Base-by-base conservation (phyloP, 768 basidiomycete species). In the Collybia mongolica region DNA sequence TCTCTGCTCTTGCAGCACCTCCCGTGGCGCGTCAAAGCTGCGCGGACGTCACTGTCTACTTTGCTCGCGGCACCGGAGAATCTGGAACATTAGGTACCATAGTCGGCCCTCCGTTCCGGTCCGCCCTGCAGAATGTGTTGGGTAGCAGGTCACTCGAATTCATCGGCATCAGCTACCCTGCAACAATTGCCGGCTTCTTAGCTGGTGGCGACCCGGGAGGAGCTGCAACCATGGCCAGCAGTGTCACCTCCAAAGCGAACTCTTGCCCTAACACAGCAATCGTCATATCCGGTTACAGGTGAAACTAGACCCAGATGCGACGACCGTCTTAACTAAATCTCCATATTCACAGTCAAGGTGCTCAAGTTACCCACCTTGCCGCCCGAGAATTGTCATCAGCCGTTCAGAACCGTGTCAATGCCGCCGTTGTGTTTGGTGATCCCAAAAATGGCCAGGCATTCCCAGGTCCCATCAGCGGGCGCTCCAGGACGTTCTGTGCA, bases 21-120 rank as follows among this genome's bases (percentile, higher is more conserved):
- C 5, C 53, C 2, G 53, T 52, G 6, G 51, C 50, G 14, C 61
- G 63, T 23, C 60, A 60, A 38, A 45, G 55, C 14, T 71, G 68
- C 43, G 54, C 65, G 12, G 65, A 66, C 35, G 69, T 71, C 24
- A 61, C 65, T 5, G 71, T 71, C 18, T 58, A 69, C 42, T 72
- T 71, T 36, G 72, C 72, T 42, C 66, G 72, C 8, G 72, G 73
- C 5, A 73, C 72, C 0, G 52, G 45, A 3, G 73, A 73, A 40
- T 3, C 54, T 6, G 59, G 60, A 7, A 66, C 68, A 6, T 64
- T 73, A 24, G 72, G 72, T 8, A 54, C 58, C 8, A 51, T 71
- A 39, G 70, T 73, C 17, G 73, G 72, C 3, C 72, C 72, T 7
- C 68, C 66, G 14, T 66, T 75, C 59, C 51, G 61, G 39, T 14